Conservation (phyloP, 768 basidiomycete species). For the Suillus decipiens region DNA sequence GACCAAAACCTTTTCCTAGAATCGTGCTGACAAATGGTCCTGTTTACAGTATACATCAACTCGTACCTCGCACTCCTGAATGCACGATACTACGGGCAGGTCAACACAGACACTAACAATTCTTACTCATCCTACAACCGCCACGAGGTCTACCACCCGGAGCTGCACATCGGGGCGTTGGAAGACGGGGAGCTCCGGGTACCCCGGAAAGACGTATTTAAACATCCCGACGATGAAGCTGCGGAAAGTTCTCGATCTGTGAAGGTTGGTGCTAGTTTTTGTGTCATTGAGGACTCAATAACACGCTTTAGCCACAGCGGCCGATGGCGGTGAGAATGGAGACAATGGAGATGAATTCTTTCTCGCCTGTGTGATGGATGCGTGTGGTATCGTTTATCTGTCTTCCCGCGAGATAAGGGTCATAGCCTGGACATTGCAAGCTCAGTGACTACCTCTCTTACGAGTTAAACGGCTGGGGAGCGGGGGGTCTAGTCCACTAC, state of each 20-base stretch:
- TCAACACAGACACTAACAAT: neutral
- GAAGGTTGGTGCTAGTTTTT: neutral
- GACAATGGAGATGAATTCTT: neutral
- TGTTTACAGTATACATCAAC: neutral
- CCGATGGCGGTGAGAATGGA: neutral
- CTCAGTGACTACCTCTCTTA: too few species aligned
- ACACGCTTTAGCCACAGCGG: neutral
- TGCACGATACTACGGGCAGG: neutral
- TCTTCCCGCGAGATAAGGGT: neutral
- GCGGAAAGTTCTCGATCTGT: neutral
- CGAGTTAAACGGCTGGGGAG: neutral
- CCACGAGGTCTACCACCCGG: neutral
- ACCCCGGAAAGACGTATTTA: neutral
- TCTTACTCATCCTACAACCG: neutral
- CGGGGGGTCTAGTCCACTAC: too few species aligned
- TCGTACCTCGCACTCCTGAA: constrained; percentile 2
- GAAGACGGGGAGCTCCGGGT: neutral
- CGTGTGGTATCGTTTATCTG: neutral
- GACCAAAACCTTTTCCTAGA: neutral
- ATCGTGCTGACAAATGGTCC: neutral
- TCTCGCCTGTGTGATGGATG: neutral
- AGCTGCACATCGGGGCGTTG: neutral
- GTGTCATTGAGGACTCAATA: neutral
- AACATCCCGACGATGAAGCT: neutral
- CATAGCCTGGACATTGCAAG: neutral